A percentile compares a stretch with the other conserved stretches of the same genome.
phyloP scores from a whole-genome alignment of 495 filamentous ascomycete genomes.

The Baudoinia panamericana region DNA sequence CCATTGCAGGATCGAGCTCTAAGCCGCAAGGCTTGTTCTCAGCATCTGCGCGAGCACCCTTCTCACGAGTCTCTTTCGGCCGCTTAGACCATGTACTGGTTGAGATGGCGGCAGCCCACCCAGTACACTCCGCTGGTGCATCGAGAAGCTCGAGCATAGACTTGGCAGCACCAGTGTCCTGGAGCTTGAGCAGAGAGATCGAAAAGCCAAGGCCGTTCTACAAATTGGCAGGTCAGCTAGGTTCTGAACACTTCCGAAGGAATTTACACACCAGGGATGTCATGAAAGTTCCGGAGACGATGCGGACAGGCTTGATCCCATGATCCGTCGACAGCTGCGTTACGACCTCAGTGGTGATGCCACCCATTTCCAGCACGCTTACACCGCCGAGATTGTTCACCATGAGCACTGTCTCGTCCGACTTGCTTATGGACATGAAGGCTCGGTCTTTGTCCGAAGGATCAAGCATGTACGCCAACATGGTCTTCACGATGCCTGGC shows the following conservation, averaged over 20 bases:
- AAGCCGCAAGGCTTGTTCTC: slow-evolving; percentile 54
- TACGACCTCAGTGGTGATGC: slow-evolving; percentile 78
- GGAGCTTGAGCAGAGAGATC: slow-evolving; percentile 67
- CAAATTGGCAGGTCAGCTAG: too few relatives aligned
- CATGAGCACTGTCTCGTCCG: slow-evolving; percentile 57
- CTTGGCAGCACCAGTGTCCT: slow-evolving; percentile 67
- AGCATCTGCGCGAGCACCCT: slow-evolving; percentile 31
- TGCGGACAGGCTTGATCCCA: slow-evolving; percentile 57
- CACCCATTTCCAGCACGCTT: slow-evolving; percentile 75
- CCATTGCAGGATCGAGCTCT: slow-evolving; percentile 44
- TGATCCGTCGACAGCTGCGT: slow-evolving; percentile 56
- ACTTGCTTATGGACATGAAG: slow-evolving; percentile 55
- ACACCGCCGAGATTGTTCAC: slow-evolving; percentile 94
- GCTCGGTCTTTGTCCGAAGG: slow-evolving; percentile 64
- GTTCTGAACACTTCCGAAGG: too few relatives aligned
- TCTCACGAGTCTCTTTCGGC: slow-evolving; percentile 14
- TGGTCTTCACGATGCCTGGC: slow-evolving; percentile 55
- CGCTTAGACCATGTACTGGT: slow-evolving; percentile 39
- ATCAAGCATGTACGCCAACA: slow-evolving; percentile 75
- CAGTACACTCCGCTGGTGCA: slow-evolving; percentile 67
- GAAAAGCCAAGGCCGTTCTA: slow-evolving; percentile 92
- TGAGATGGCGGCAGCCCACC: slow-evolving; percentile 65
- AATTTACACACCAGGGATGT: too few relatives aligned
- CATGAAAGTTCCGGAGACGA: slow-evolving; percentile 56
- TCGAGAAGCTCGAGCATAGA: slow-evolving; percentile 83